Conservation (phyloP, 2,329 filamentous ascomycete genomes). For the Byssothecium circinans region DNA sequence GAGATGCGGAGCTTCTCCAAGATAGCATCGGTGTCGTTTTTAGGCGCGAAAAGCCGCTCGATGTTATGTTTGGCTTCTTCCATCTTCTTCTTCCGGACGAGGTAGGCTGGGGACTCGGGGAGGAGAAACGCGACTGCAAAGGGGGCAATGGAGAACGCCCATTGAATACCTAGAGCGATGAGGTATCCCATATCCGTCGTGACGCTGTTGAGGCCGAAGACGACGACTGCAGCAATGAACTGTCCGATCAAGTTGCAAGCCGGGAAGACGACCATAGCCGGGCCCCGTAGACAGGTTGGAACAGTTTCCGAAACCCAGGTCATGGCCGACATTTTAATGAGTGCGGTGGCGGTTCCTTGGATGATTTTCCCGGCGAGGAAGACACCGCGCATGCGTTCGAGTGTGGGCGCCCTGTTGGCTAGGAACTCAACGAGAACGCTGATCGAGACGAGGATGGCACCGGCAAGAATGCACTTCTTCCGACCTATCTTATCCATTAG, state of each 20-base stretch:
- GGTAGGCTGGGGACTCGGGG: slow-evolving; percentile 53
- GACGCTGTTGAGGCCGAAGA: slow-evolving; percentile 33
- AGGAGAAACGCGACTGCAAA: slow-evolving; percentile 46
- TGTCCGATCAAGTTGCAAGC: slow-evolving; percentile 51
- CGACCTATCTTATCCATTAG: slow-evolving; percentile 48
- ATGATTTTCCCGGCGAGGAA: slow-evolving; percentile 49
- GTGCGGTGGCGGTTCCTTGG: slow-evolving; percentile 47
- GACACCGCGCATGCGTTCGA: slow-evolving; percentile 36
- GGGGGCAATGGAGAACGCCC: slow-evolving; percentile 43
- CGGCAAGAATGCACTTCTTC: slow-evolving; percentile 38
- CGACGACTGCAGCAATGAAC: slow-evolving; percentile 47
- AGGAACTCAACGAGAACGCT: slow-evolving; percentile 43
- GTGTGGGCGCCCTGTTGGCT: slow-evolving; percentile 29
- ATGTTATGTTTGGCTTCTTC: slow-evolving; percentile 48
- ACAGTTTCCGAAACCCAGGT: slow-evolving; percentile 52
- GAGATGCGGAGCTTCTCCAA: slow-evolving; percentile 40
- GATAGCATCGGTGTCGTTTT: slow-evolving; percentile 27
- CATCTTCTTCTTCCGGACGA: slow-evolving; percentile 44
- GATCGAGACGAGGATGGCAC: slow-evolving; percentile 42
- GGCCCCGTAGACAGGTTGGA: slow-evolving; percentile 46
- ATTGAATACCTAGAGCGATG: slow-evolving; percentile 45
- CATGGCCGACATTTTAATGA: slow-evolving; percentile 45
- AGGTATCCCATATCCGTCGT: slow-evolving; percentile 34
- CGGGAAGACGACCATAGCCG: slow-evolving; percentile 49
- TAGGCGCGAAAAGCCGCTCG: slow-evolving; percentile 49